Evolutionary conservation across 208 protist species (phyloP).

Genomic region (Leishmania mexicana): DNA sequence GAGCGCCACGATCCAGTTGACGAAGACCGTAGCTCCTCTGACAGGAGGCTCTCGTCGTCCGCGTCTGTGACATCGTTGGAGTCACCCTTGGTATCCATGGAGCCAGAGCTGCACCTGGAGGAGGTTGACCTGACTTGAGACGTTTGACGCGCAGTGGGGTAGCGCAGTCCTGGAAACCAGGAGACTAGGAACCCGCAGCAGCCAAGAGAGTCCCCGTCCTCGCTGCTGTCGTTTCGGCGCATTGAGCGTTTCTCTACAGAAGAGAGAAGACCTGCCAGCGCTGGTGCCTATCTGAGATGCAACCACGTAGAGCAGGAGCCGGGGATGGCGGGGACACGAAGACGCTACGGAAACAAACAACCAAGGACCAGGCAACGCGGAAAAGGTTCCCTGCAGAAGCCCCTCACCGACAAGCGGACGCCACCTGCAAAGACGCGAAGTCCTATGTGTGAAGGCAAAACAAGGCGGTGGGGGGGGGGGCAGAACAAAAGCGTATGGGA

Average conservation of each 20-base stretch:
- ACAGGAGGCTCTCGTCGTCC: slow-evolving; percentile 8
- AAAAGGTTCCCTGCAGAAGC: neutral
- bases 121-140: neutral
- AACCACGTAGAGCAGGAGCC: neutral
- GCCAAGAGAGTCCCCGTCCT: neutral
- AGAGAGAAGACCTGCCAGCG: neutral
- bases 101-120: neutral
- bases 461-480: neutral
- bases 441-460: neutral
- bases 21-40: neutral
- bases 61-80: neutral
- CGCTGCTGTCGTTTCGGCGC: neutral
- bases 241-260: neutral
- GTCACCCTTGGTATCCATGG: neutral
- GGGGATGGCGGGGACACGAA: neutral
- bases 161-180: slow-evolving; percentile 1
- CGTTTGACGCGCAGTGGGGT: neutral
- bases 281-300: neutral
- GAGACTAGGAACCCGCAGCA: neutral
- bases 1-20: neutral
- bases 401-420: neutral
- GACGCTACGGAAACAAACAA: neutral
- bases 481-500: neutral
- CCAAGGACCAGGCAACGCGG: neutral
- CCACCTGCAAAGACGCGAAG: neutral